These are phyloP conservation scores for Vitis hybrid DNA, from an alignment of 177 flowering plant species.

Conservation along the genomic window DNA sequence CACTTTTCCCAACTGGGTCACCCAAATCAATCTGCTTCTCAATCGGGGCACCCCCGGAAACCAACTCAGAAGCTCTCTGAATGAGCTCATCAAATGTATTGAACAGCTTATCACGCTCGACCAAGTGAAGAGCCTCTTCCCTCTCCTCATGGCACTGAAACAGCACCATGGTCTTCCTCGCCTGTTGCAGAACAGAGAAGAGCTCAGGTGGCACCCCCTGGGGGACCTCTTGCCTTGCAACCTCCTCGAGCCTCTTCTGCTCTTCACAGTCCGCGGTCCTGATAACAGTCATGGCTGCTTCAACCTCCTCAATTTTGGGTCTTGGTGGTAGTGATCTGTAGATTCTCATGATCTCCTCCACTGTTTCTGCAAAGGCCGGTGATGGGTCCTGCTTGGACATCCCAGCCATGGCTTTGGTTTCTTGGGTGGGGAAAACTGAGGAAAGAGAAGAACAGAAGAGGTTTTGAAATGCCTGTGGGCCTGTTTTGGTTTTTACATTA, in stretches of 20 bases:
- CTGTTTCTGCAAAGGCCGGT: constrained; percentile 35
- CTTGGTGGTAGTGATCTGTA: constrained; percentile 64
- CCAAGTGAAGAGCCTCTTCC: constrained; percentile 46
- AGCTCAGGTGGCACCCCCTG: constrained; percentile 53
- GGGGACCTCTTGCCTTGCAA: constrained; percentile 29
- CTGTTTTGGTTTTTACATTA: no score
- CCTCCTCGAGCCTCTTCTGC: constrained; percentile 43
- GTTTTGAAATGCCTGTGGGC: no score
- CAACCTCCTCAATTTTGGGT: constrained; percentile 63
- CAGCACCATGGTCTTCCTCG: constrained; percentile 38
- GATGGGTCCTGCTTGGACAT: constrained; percentile 25
- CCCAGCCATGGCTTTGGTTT: constrained; percentile 22
- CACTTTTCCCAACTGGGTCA: constrained; percentile 28
- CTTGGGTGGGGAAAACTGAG: no score
- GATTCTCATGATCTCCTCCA: constrained; percentile 51
- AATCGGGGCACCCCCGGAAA: constrained; percentile 39
- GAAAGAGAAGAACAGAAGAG: no score
- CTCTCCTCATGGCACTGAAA: constrained; percentile 52
- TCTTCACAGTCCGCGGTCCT: constrained; percentile 42
- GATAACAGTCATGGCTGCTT: constrained; percentile 55
- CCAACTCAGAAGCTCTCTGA: constrained; percentile 50
- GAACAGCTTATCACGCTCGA: constrained; percentile 42
- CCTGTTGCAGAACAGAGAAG: constrained; percentile 43
- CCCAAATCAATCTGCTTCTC: constrained; percentile 21
- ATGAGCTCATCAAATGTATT: constrained; percentile 50